phyloP scores from a whole-genome alignment of 768 basidiomycete species.

The Termitomyces sp. region DNA sequence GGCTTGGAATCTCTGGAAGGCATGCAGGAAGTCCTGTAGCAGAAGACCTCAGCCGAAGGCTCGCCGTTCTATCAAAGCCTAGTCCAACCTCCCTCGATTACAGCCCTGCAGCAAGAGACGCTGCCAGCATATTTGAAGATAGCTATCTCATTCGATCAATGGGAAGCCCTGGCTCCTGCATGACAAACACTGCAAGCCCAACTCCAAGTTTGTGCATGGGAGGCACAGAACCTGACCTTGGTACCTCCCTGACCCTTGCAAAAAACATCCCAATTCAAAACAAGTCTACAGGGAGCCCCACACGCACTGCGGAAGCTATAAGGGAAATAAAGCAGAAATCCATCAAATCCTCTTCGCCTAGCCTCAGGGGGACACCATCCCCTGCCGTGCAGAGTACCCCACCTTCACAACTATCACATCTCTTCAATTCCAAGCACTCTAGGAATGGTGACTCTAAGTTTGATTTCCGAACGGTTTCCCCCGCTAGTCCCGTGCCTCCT shows the following conservation, averaged over 20 bases:
- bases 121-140: slow-evolving; percentile 20
- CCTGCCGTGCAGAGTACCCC: not conserved
- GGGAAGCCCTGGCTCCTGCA: slow-evolving; percentile 13
- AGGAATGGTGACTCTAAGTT: slow-evolving; percentile 5
- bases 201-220: not conserved
- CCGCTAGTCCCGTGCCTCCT: slow-evolving; percentile 34
- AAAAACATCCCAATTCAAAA: slow-evolving; percentile 25
- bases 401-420: slow-evolving; percentile 16
- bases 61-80: slow-evolving; percentile 39
- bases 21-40: slow-evolving; percentile 55
- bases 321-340: slow-evolving; percentile 66
- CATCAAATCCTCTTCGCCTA: slow-evolving; percentile 33
- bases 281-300: slow-evolving; percentile 28
- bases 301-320: slow-evolving; percentile 48
- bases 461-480: slow-evolving; percentile 5
- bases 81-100: slow-evolving; percentile 20
- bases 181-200: slow-evolving; percentile 4
- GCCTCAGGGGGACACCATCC: slow-evolving; percentile 13
- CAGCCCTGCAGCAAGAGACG: slow-evolving; percentile 17
- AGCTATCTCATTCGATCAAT: slow-evolving; percentile 25
- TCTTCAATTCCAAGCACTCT: slow-evolving; percentile 20
- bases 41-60: slow-evolving; percentile 47
- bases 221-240: slow-evolving; percentile 12
- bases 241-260: slow-evolving; percentile 15
- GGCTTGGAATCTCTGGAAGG: slow-evolving; percentile 54